A percentile compares a stretch with the other conserved stretches of the same genome.
These are phyloP conservation scores for Marasmius tenuissimus DNA, from an alignment of 1,284 basidiomycete genomes.

Conservation along the genomic window DNA sequence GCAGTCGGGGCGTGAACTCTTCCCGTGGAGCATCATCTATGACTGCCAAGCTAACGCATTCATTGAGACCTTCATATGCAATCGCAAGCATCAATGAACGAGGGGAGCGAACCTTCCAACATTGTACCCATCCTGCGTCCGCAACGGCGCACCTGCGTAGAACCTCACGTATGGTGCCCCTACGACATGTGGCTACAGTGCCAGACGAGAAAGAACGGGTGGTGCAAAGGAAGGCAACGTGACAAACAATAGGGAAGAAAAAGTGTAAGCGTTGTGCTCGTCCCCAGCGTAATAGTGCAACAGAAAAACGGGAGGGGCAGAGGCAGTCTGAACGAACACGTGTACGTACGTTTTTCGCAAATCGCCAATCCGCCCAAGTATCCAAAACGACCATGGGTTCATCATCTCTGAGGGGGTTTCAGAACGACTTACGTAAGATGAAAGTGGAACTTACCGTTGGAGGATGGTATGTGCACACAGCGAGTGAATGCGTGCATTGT, in stretches of 20 bases:
- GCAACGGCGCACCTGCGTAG: slow-evolving; percentile 89
- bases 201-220: neutral
- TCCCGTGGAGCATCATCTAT: slow-evolving; percentile 83
- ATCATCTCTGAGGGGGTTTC: slow-evolving; percentile 56
- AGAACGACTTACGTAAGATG: neutral
- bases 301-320: neutral
- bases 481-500: slow-evolving; percentile 63
- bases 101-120: slow-evolving; percentile 66
- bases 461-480: slow-evolving; percentile 86
- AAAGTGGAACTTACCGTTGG: slow-evolving; percentile 54
- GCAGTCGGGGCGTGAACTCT: slow-evolving; percentile 86
- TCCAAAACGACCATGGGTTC: slow-evolving; percentile 90
- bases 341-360: slow-evolving; percentile 67
- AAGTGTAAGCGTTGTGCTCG: neutral
- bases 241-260: neutral
- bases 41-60: slow-evolving; percentile 64
- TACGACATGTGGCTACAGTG: slow-evolving; percentile 68
- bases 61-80: slow-evolving; percentile 1
- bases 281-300: too few species aligned
- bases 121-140: slow-evolving; percentile 89
- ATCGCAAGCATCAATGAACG: slow-evolving; percentile 2
- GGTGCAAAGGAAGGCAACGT: neutral
- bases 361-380: slow-evolving; percentile 84
- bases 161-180: slow-evolving; percentile 77
- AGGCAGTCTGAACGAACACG: neutral